Evolutionary conservation across 306 rosid species (phyloP).

Genomic region (Malus domestica): ASM211411v1 NC_041804.1:10109501-10110000

Average conservation of each 20-base stretch:
- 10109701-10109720: accelerated
- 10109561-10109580: background rate
- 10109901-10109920: too few relatives aligned
- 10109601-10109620: background rate
- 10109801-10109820: too few relatives aligned
- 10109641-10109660: background rate
- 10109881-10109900: too few relatives aligned
- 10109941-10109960: background rate
- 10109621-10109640: background rate
- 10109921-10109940: too few relatives aligned
- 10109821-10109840: too few relatives aligned
- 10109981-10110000: background rate
- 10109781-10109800: too few relatives aligned
- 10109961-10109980: background rate
- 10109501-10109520: background rate
- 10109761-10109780: too few relatives aligned
- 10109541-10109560: background rate
- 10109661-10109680: background rate
- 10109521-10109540: background rate
- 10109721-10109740: accelerated
- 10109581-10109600: background rate
- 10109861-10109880: too few relatives aligned
- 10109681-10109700: too few relatives aligned
- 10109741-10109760: too few relatives aligned
- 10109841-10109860: background rate